Percentiles rank a stretch among this genome's conserved stretches.
phyloP scores from a whole-genome alignment of 225 moss, liverwort and hornwort genomes.

The Sphagnum tenellum region DNA sequence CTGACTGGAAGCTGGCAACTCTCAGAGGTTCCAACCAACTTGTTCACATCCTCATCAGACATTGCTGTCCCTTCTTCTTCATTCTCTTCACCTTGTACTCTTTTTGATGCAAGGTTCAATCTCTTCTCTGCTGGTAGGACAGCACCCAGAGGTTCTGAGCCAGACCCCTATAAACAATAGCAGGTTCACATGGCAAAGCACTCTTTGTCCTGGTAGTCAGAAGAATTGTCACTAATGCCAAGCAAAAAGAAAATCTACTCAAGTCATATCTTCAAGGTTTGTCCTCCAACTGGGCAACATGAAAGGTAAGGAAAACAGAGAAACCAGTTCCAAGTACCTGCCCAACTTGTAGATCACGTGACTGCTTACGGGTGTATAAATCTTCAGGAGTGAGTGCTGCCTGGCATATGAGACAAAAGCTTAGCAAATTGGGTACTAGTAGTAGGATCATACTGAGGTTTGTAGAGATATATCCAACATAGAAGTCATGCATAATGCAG shows the following conservation, averaged over 20 bases:
- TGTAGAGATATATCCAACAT: too few species aligned
- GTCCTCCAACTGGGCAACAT: too few species aligned
- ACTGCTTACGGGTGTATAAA: conserved; percentile 59
- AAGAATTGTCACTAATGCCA: too few species aligned
- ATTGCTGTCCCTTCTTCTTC: conserved; percentile 56
- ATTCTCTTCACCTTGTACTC: conserved; percentile 28
- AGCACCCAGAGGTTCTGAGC: background rate
- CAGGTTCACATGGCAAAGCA: too few species aligned
- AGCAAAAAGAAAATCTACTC: background rate
- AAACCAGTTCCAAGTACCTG: conserved; percentile 7
- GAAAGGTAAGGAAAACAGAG: background rate
- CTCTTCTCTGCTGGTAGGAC: conserved; percentile 35
- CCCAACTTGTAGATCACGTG: conserved; percentile 43
- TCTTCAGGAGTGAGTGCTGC: conserved; percentile 83
- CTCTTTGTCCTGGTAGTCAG: too few species aligned
- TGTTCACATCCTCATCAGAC: conserved; percentile 72
- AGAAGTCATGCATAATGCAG: too few species aligned
- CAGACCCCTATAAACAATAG: background rate
- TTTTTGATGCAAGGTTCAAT: conserved; percentile 44
- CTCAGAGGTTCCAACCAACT: conserved; percentile 75
- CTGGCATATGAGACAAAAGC: too few species aligned
- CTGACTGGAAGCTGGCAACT: conserved; percentile 62
- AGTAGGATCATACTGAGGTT: too few species aligned
- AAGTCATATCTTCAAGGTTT: too few species aligned
- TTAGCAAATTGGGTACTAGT: too few species aligned